Percentiles rank a stretch among this genome's conserved stretches.
phyloP scores from a whole-genome alignment of 179 eudicot species.

The Nepenthes alata region DNA sequence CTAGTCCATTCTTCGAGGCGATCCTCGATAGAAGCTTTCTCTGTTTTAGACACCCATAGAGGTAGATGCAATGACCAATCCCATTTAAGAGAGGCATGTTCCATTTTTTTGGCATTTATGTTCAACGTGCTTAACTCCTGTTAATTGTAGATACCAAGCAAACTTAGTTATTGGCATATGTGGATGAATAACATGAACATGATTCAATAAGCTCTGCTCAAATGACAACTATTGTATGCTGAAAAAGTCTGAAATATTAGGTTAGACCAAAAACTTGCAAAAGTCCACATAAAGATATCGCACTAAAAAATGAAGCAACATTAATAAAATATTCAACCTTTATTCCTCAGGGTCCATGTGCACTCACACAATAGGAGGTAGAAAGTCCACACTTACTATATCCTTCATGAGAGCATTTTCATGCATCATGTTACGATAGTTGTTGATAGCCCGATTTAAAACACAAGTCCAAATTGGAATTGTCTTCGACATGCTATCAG shows the following conservation, averaged over 20 bases:
- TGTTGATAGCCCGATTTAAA: constrained; percentile 61
- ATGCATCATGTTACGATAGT: constrained; percentile 21
- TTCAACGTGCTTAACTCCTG: constrained; percentile 23
- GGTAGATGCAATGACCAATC: constrained; percentile 90
- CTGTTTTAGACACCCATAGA: constrained; percentile 69
- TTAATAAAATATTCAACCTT: too few relatives aligned
- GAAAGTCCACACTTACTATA: constrained; percentile 29
- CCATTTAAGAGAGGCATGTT: constrained; percentile 33
- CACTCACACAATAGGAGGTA: not conserved
- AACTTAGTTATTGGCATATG: too few relatives aligned
- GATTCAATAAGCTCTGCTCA: not conserved
- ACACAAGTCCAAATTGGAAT: constrained; percentile 96
- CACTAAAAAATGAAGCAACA: not conserved
- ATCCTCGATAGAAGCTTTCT: constrained; percentile 53
- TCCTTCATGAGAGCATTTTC: constrained; percentile 10
- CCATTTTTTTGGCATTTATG: constrained; percentile 9
- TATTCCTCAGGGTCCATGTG: too few relatives aligned
- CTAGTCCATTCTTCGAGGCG: constrained; percentile 55
- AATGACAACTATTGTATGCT: not conserved
- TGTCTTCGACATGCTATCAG: constrained; percentile 97
- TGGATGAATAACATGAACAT: too few relatives aligned
- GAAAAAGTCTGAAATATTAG: not conserved
- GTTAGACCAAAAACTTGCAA: not conserved
- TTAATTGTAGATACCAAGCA: not conserved
- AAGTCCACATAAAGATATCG: not conserved